These are phyloP conservation scores for Setomelanomma holmii DNA, from an alignment of 2,329 filamentous ascomycete genomes.

Conservation along the genomic window DNA sequence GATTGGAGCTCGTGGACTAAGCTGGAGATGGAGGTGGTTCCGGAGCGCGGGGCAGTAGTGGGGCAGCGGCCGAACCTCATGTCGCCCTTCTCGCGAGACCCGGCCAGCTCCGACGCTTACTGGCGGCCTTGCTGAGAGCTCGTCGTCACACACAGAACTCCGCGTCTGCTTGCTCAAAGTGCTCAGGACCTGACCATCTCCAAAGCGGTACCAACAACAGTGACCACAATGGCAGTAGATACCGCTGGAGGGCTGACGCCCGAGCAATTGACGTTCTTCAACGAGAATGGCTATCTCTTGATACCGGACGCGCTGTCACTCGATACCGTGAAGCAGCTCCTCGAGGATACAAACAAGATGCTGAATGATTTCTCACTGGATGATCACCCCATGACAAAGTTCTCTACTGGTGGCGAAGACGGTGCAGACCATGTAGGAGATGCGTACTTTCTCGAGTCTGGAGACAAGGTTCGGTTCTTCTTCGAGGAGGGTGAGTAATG, in stretches of 20 bases:
- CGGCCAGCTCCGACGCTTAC: slow-evolving; percentile 33
- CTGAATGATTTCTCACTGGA: slow-evolving; percentile 79
- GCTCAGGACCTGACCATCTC: neutral
- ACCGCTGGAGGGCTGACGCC: slow-evolving; percentile 66
- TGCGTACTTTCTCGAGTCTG: slow-evolving; percentile 88
- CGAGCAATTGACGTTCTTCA: slow-evolving; percentile 74
- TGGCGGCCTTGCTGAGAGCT: slow-evolving; percentile 3
- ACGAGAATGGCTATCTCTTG: slow-evolving; percentile 87
- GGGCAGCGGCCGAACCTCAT: slow-evolving; percentile 2
- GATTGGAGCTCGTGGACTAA: too few relatives aligned
- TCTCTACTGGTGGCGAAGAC: slow-evolving; percentile 80
- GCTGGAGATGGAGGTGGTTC: neutral
- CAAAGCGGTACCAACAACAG: too few relatives aligned
- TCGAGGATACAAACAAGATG: slow-evolving; percentile 76
- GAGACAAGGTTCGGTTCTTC: slow-evolving; percentile 95
- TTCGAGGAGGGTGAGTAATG: slow-evolving; percentile 74
- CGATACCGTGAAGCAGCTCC: slow-evolving; percentile 70
- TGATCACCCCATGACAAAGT: slow-evolving; percentile 90
- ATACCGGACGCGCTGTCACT: slow-evolving; percentile 77
- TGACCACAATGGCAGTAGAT: slow-evolving; percentile 26
- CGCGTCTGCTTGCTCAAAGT: neutral
- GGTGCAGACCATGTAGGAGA: slow-evolving; percentile 83
- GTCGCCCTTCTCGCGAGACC: slow-evolving; percentile 10
- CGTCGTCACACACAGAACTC: neutral
- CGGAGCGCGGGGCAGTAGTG: slow-evolving; percentile 4